These are phyloP conservation scores for Coemansia sp. DNA, from an alignment of 192 early-diverging fungal genomes.

Conservation along the genomic window DNA sequence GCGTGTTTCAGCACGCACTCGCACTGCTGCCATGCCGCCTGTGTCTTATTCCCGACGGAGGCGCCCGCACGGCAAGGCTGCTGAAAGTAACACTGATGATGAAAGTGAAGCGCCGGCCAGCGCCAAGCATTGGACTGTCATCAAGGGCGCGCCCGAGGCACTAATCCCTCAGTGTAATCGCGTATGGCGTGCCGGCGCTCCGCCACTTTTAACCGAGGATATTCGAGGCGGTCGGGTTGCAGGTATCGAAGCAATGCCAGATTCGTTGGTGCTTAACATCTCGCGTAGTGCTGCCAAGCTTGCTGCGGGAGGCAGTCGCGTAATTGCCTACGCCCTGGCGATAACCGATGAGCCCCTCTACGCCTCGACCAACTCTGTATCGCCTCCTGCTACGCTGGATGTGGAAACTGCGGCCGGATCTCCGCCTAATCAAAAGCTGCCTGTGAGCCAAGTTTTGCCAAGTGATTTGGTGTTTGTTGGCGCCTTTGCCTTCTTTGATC, in stretches of 20 bases:
- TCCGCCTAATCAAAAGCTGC: neutral
- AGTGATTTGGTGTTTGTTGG: constrained; percentile 47
- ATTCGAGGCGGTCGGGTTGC: constrained; percentile 20
- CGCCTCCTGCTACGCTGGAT: neutral
- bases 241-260: constrained; percentile 15
- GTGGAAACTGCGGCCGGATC: neutral
- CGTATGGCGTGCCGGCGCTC: constrained; percentile 16
- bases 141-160: constrained; percentile 41
- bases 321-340: constrained; percentile 47
- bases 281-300: constrained; percentile 37
- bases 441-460: constrained; percentile 12
- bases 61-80: neutral
- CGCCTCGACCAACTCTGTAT: neutral
- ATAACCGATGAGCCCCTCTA: constrained; percentile 43
- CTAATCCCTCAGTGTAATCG: constrained; percentile 35
- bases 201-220: constrained; percentile 1
- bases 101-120: neutral
- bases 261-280: constrained; percentile 25
- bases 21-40: constrained; percentile 18
- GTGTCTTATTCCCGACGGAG: constrained; percentile 1
- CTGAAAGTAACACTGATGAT: neutral
- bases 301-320: constrained; percentile 40
- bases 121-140: constrained; percentile 37
- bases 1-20: constrained; percentile 40
- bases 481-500: constrained; percentile 52